Evolutionary conservation across 139 green algal genomes (phyloP).

Genomic region (Haematococcus sp.): DNA sequence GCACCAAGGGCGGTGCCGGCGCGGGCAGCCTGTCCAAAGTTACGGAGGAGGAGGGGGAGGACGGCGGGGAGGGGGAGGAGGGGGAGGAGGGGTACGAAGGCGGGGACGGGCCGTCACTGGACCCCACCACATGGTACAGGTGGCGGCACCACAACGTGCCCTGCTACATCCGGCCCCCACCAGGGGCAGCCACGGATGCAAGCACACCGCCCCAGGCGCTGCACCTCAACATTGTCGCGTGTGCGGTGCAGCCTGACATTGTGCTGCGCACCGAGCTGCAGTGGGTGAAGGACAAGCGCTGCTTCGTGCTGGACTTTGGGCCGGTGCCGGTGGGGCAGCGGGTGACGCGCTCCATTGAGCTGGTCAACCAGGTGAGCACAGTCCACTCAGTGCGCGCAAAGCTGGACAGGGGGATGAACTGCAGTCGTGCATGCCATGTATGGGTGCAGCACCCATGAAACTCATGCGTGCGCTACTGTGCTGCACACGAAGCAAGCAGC

Average conservation of each 20-base stretch:
- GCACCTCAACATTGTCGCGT: constrained; percentile 46
- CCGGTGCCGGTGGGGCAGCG: constrained; percentile 58
- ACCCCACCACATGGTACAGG: constrained; percentile 34
- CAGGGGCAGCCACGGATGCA: background rate
- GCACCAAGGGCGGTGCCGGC: too few species aligned
- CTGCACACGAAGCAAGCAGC: too few species aligned
- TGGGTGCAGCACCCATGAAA: too few species aligned
- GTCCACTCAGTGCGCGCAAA: background rate
- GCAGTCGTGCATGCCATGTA: background rate
- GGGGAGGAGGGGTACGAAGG: constrained; percentile 1
- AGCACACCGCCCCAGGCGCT: constrained; percentile 27
- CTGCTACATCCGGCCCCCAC: constrained; percentile 43
- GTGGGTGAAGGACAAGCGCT: constrained; percentile 26
- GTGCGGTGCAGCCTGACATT: constrained; percentile 51
- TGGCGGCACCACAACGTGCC: constrained; percentile 29
- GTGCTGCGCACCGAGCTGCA: constrained; percentile 24
- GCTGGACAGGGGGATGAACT: too few species aligned
- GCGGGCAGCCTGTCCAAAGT: too few species aligned
- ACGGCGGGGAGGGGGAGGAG: background rate
- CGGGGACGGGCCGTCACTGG: background rate
- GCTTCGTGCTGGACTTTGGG: constrained; percentile 53
- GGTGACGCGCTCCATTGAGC: constrained; percentile 26
- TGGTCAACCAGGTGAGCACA: constrained; percentile 45
- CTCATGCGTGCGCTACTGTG: too few species aligned
- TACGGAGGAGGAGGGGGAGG: background rate